These are phyloP conservation scores for Hansenula lynferdii DNA, from an alignment of 1,139 yeast genomes.

Conservation along the genomic window DNA sequence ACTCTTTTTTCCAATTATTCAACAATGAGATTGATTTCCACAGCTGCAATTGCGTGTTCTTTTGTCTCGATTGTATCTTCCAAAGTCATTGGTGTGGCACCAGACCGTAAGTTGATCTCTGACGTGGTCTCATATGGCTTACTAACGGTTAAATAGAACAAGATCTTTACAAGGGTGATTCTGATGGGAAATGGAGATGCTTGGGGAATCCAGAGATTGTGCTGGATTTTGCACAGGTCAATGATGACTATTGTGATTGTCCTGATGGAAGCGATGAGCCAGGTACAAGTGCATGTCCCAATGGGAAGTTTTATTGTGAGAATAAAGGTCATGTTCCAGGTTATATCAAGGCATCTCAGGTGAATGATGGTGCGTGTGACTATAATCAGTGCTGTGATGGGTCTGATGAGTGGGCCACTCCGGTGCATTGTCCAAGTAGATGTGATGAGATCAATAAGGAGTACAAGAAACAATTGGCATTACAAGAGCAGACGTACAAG, in stretches of 20 bases:
- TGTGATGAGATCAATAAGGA: conserved; percentile 47
- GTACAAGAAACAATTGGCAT: conserved; percentile 28
- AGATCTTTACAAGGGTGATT: conserved; percentile 47
- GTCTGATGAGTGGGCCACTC: conserved; percentile 62
- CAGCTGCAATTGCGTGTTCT: not conserved
- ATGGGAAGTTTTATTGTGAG: conserved; percentile 62
- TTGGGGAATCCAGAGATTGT: conserved; percentile 57
- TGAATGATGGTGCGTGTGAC: conserved; percentile 93
- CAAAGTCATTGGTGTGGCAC: conserved; percentile 4
- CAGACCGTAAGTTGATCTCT: conserved; percentile 1
- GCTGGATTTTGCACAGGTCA: conserved; percentile 58
- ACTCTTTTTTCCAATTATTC: too few species aligned
- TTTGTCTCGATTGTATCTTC: not conserved
- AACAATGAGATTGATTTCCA: not conserved
- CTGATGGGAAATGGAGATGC: conserved; percentile 60
- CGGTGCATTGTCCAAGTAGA: conserved; percentile 46
- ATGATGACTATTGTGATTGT: conserved; percentile 92
- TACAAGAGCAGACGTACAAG: conserved; percentile 16
- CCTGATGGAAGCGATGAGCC: conserved; percentile 99
- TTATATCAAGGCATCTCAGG: conserved; percentile 54
- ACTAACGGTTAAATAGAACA: conserved; percentile 20
- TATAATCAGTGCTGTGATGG: conserved; percentile 92
- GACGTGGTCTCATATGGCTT: not conserved
- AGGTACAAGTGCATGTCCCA: conserved; percentile 82
- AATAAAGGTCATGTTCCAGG: conserved; percentile 66